phyloP scores from a whole-genome alignment of 768 basidiomycete genomes.

The Dacryopinax spathularia region DNA sequence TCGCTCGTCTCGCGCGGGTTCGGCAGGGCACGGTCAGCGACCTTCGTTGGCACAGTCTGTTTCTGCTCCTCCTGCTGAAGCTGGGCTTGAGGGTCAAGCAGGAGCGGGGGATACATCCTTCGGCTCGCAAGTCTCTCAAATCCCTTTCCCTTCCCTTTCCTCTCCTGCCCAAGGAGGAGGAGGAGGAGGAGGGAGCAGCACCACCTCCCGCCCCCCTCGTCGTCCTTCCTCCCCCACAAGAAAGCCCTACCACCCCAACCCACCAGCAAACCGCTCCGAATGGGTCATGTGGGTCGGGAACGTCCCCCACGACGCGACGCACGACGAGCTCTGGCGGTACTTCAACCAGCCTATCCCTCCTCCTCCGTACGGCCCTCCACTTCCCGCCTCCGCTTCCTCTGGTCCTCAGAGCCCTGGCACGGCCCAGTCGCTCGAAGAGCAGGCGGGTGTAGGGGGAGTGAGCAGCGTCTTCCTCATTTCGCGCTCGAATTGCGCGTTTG shows the following conservation, averaged over 20 bases:
- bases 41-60: neutral
- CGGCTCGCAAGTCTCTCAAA: neutral
- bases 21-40: neutral
- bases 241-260: constrained; percentile 23
- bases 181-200: neutral
- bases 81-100: neutral
- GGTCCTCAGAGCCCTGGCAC: constrained; percentile 1
- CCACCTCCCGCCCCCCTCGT: neutral
- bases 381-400: neutral
- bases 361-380: constrained; percentile 5
- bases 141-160: constrained; percentile 1
- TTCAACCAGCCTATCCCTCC: constrained; percentile 36
- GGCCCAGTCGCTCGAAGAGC: constrained; percentile 4
- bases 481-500: constrained; percentile 89
- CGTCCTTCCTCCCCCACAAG: constrained; percentile 5
- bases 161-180: neutral
- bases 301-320: constrained; percentile 65
- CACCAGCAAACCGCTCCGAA: constrained; percentile 52
- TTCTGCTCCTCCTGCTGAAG: neutral
- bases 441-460: constrained; percentile 36
- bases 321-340: constrained; percentile 76
- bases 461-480: constrained; percentile 81
- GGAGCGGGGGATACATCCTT: neutral
- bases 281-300: constrained; percentile 98
- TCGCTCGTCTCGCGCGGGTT: neutral